Percentiles rank a stretch among this genome's conserved stretches.
These are phyloP conservation scores for Melanopsichium pennsylvanicum DNA, from an alignment of 1,284 basidiomycete species.

Conservation along the genomic window DNA sequence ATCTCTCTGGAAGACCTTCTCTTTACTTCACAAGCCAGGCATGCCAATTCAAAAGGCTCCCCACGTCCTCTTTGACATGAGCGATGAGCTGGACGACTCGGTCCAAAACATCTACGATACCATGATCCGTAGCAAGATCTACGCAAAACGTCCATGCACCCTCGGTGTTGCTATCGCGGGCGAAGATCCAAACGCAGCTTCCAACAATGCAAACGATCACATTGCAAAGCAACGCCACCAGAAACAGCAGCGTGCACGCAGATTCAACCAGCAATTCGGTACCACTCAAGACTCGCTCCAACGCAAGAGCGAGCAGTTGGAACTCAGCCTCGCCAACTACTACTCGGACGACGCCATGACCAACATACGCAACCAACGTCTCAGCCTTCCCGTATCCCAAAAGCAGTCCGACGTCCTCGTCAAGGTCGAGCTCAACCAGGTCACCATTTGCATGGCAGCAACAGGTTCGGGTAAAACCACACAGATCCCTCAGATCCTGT, in stretches of 20 bases:
- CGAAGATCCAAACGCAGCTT: constrained; percentile 54
- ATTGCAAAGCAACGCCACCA: constrained; percentile 36
- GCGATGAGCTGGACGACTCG: constrained; percentile 76
- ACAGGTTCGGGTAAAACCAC: constrained; percentile 97
- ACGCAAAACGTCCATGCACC: constrained; percentile 58
- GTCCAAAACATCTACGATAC: constrained; percentile 75
- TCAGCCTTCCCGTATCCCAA: constrained; percentile 74
- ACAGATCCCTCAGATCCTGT: constrained; percentile 89
- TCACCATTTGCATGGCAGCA: constrained; percentile 91
- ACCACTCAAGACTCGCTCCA: constrained; percentile 60
- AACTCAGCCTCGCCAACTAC: constrained; percentile 73
- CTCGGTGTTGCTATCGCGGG: constrained; percentile 34
- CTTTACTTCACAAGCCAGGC: constrained; percentile 61
- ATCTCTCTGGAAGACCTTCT: constrained; percentile 79
- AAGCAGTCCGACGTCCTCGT: constrained; percentile 64
- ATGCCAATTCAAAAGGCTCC: constrained; percentile 72
- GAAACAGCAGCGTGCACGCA: constrained; percentile 29
- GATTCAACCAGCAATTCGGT: constrained; percentile 36
- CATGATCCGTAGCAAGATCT: constrained; percentile 69
- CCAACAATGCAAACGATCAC: constrained; percentile 52
- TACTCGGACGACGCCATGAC: constrained; percentile 73
- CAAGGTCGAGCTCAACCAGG: constrained; percentile 80
- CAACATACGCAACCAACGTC: constrained; percentile 76
- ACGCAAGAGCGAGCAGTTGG: constrained; percentile 74
- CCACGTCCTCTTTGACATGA: constrained; percentile 77